Evolutionary conservation across 257 asterid genomes (phyloP), one percentile per base, ranked within the genome.

Genomic region (Prunella vulgaris): DNA sequence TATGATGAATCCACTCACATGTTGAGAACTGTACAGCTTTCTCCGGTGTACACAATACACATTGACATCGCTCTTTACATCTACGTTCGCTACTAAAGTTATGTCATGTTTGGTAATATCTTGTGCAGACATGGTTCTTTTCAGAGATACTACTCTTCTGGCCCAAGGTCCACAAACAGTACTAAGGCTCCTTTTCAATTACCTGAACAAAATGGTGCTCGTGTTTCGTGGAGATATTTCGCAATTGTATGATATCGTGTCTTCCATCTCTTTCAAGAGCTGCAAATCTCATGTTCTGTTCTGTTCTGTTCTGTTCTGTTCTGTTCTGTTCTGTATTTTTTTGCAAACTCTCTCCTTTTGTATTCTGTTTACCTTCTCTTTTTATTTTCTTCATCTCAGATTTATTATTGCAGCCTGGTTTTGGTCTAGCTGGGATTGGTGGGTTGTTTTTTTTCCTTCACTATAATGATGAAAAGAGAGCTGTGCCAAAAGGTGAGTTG

Each of bases 401-500:
- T 72, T 84, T 77, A 37, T 73, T 74, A 71, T 74, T 87, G 89
- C 90, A 93, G 99, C 97, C 96, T 82, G 87, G 85, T 82, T 73
- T 88, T 68, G 73, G 75, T 70, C 37, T 94, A 64, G 87, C 87
- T 71, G 99, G 96, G 69, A 25, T 94, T 77, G 84, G 95, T 73
- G 96, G 97, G 56, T 68, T 87, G 75, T 75, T 61, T 68, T 78
- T 62, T 52, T 72, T 87, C 75, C 75, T 94, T 60, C 97, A 87
- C 79, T 75, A 80, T 72, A 94, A 89, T 35, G 99, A 94, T 85
- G 96, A 94, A 81, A 84, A 73, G 83, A 85, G 99, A 83, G 97
- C 89, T 33, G 84, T 91, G 66, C 85, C 84, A 24, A 94, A 89
- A 91, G 99, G 99, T 90, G 66, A 66, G 64, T 27, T 70, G 25